Conservation (phyloP, 805 yeast species). For the Starmerella potacharoeniae region DNA sequence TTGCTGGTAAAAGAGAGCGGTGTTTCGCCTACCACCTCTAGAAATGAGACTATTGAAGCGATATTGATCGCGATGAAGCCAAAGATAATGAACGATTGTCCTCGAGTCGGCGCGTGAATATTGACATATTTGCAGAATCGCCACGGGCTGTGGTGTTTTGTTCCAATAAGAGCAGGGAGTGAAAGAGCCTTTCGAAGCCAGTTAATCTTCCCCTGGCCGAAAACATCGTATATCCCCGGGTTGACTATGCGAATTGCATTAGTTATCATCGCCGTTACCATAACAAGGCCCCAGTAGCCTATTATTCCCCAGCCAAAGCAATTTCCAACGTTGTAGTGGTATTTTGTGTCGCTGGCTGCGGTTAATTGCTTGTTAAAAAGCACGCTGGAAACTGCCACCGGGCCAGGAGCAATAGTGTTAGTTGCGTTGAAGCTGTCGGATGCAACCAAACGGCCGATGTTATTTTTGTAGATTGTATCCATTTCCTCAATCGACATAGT, state of each 20-base stretch:
- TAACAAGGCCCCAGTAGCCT: slow-evolving; percentile 27
- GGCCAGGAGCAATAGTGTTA: slow-evolving; percentile 7
- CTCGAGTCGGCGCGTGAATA: slow-evolving; percentile 33
- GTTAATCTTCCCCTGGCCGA: slow-evolving; percentile 22
- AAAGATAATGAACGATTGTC: slow-evolving; percentile 32
- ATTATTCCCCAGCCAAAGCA: slow-evolving; percentile 25
- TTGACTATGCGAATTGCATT: slow-evolving; percentile 20
- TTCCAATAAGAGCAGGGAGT: slow-evolving; percentile 28
- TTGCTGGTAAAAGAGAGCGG: slow-evolving; percentile 29
- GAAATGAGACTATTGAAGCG: slow-evolving; percentile 22
- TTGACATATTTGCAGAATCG: slow-evolving; percentile 12
- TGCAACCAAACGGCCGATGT: slow-evolving; percentile 10
- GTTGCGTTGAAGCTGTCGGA: slow-evolving; percentile 7
- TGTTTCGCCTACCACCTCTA: slow-evolving; percentile 17
- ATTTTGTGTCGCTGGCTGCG: slow-evolving; percentile 23
- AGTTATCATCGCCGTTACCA: slow-evolving; percentile 19
- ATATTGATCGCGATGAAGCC: slow-evolving; percentile 29
- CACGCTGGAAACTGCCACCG: slow-evolving; percentile 16
- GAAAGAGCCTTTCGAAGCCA: slow-evolving; percentile 25
- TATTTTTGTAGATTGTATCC: slow-evolving; percentile 26
- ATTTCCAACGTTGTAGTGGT: slow-evolving; percentile 26
- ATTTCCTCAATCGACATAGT: slow-evolving; percentile 22
- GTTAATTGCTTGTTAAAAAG: slow-evolving; percentile 15
- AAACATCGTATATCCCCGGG: slow-evolving; percentile 25
- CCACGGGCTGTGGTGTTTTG: slow-evolving; percentile 25